Evolutionary conservation across 225 moss, liverwort and hornwort genomes (phyloP).

Genomic region (Antitrichia curtipendula): DNA sequence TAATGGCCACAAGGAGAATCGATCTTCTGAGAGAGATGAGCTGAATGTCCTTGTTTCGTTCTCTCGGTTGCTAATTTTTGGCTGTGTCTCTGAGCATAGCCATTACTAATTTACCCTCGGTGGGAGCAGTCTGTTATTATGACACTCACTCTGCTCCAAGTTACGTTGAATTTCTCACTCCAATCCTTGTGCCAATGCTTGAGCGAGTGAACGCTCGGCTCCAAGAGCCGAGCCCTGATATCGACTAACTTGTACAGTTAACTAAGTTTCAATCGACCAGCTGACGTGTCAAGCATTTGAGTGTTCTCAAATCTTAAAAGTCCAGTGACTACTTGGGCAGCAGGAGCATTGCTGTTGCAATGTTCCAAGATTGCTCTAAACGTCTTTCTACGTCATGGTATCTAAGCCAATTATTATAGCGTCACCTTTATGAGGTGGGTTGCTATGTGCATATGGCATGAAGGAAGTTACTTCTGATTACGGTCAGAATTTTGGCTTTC

Average conservation of each 20-base stretch:
- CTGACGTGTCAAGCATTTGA: conserved; percentile 5
- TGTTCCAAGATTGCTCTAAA: neutral
- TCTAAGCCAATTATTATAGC: neutral
- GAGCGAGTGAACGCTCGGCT: neutral
- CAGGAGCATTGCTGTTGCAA: neutral
- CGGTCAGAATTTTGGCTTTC: neutral
- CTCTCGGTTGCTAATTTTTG: conserved; percentile 22
- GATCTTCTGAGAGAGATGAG: conserved; percentile 16
- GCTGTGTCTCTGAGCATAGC: conserved; percentile 7
- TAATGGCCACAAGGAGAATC: conserved; percentile 10
- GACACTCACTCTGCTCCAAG: conserved; percentile 8
- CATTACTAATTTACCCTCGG: conserved; percentile 15
- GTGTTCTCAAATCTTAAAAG: neutral
- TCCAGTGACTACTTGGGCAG: neutral
- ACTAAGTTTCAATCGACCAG: conserved; percentile 10
- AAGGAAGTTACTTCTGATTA: neutral
- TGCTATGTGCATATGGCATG: neutral
- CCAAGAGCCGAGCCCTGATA: neutral
- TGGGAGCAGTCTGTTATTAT: conserved; percentile 1
- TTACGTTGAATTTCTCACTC: conserved; percentile 11
- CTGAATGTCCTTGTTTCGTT: conserved; percentile 23
- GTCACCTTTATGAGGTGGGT: neutral
- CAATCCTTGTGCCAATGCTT: conserved; percentile 5
- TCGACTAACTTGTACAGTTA: conserved; percentile 30
- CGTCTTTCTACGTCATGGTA: neutral